These are phyloP conservation scores for Pichia occidentalis DNA, from an alignment of 805 yeast species.

Conservation along the genomic window DNA sequence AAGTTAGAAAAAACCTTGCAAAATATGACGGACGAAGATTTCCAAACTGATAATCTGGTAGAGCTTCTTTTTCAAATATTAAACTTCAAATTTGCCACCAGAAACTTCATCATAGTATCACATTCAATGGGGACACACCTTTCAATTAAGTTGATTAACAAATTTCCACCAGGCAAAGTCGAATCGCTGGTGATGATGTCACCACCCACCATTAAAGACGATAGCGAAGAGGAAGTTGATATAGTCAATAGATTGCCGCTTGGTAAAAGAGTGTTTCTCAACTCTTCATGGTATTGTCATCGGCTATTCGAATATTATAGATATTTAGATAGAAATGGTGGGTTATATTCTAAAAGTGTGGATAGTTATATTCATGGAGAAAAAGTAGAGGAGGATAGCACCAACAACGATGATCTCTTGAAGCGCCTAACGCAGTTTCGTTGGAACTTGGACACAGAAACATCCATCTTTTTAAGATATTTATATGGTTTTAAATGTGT, in stretches of 20 bases:
- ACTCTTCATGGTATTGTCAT: conserved; percentile 35
- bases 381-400: conserved; percentile 7
- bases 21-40: conserved; percentile 36
- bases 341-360: conserved; percentile 56
- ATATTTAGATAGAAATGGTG: conserved; percentile 54
- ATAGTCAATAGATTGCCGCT: conserved; percentile 16
- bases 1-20: conserved; percentile 25
- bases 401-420: conserved; percentile 22
- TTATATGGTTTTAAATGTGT: conserved; percentile 43
- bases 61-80: conserved; percentile 35
- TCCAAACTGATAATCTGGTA: conserved; percentile 36
- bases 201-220: conserved; percentile 33
- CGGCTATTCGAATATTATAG: conserved; percentile 49
- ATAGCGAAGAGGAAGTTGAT: not conserved
- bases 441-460: conserved; percentile 62
- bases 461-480: conserved; percentile 48
- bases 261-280: conserved; percentile 19
- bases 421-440: conserved; percentile 53
- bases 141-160: conserved; percentile 34
- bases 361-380: conserved; percentile 40
- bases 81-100: conserved; percentile 34
- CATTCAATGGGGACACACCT: conserved; percentile 57
- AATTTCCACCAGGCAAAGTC: conserved; percentile 33
- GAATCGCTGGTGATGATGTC: conserved; percentile 44
- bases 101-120: conserved; percentile 40